phyloP scores from a whole-genome alignment of 768 basidiomycete species.

The Lentinula guzmanii region DNA sequence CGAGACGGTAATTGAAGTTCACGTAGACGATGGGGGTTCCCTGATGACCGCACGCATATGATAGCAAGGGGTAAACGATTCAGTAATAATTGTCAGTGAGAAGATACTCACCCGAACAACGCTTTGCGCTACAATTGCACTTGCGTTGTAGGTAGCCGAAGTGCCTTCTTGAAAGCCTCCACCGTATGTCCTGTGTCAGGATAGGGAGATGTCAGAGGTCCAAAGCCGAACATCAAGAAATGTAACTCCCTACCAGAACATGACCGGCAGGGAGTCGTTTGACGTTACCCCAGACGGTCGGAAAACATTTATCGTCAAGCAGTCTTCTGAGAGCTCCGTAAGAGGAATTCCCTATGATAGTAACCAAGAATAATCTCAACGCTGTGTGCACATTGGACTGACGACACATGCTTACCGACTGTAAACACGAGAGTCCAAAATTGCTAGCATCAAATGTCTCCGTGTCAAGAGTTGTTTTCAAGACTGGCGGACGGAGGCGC shows the following conservation, averaged over 20 bases:
- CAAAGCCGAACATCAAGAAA: neutral
- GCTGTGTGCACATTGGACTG: neutral
- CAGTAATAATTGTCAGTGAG: neutral
- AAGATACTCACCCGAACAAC: slow-evolving; percentile 23
- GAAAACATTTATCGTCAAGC: slow-evolving; percentile 36
- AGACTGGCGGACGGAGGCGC: slow-evolving; percentile 39
- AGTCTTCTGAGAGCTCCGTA: slow-evolving; percentile 29
- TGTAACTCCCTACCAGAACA: neutral
- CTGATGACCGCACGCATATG: slow-evolving; percentile 2
- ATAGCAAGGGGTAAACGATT: neutral
- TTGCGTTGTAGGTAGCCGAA: slow-evolving; percentile 24
- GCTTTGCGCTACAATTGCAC: slow-evolving; percentile 28
- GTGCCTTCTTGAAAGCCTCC: slow-evolving; percentile 25
- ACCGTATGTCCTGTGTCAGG: slow-evolving; percentile 21
- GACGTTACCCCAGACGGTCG: slow-evolving; percentile 20
- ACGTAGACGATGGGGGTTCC: slow-evolving; percentile 32
- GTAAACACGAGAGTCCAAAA: slow-evolving; percentile 45
- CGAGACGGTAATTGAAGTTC: slow-evolving; percentile 45
- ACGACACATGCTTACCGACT: slow-evolving; percentile 14
- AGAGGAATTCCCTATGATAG: slow-evolving; percentile 15
- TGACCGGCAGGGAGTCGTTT: slow-evolving; percentile 6
- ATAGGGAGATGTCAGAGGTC: neutral
- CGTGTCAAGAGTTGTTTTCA: slow-evolving; percentile 29
- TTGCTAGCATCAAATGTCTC: slow-evolving; percentile 36
- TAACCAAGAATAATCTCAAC: neutral